These are phyloP conservation scores for Neonectria ditissima DNA, from an alignment of 2,329 filamentous ascomycete genomes.

Conservation along the genomic window DNA sequence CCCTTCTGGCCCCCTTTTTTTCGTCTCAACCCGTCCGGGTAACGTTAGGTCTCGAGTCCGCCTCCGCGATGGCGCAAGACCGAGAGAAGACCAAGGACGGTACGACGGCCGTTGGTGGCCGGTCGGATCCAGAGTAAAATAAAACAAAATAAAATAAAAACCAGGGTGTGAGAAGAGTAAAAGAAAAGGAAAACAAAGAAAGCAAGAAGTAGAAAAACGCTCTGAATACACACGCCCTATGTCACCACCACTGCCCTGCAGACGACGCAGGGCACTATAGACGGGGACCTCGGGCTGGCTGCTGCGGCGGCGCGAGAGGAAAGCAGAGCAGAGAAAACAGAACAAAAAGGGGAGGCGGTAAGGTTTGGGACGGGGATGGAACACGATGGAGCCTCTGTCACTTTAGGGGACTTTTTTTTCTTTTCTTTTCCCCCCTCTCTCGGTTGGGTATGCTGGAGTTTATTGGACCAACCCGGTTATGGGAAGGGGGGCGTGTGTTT, in stretches of 20 bases:
- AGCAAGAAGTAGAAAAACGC: not conserved
- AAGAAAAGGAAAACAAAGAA: too few relatives aligned
- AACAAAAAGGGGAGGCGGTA: conserved; percentile 34
- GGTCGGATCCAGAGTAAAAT: not conserved
- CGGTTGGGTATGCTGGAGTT: conserved; percentile 7
- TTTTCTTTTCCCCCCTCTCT: not conserved
- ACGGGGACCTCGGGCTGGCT: conserved; percentile 8
- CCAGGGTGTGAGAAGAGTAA: not conserved
- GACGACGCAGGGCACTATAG: not conserved
- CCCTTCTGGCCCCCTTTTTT: not conserved
- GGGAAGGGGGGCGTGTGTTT: not conserved
- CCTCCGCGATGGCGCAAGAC: conserved; percentile 10
- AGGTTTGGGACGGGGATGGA: conserved; percentile 31
- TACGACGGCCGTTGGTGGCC: conserved; percentile 6
- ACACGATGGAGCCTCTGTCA: conserved; percentile 3
- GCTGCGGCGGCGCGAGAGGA: conserved; percentile 1
- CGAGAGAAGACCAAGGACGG: conserved; percentile 2
- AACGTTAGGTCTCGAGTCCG: not conserved
- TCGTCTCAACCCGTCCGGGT: not conserved
- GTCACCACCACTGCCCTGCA: not conserved
- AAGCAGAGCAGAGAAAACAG: not conserved
- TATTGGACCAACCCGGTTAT: not conserved
- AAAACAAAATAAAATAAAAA: not conserved
- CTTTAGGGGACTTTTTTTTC: conserved; percentile 12
- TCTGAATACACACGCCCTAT: not conserved